Evolutionary conservation across 1,284 basidiomycete genomes (phyloP).

Genomic region (Pholiota adiposa): DNA sequence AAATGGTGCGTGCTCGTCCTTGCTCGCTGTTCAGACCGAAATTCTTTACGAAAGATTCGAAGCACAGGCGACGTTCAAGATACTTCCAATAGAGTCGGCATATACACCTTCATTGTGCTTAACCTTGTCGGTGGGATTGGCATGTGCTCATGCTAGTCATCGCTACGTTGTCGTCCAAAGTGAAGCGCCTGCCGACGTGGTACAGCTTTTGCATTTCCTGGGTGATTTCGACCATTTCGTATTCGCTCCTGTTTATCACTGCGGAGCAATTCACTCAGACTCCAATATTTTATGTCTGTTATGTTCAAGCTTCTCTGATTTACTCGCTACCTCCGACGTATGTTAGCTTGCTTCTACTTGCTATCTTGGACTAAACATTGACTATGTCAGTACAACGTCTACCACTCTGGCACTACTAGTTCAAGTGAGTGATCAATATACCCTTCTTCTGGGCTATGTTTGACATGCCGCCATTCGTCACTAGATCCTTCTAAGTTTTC

Average conservation of each 20-base stretch:
- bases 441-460: neutral
- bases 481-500: constrained; percentile 23
- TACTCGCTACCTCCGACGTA: constrained; percentile 26
- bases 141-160: constrained; percentile 28
- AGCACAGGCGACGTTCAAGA: neutral
- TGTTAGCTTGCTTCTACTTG: neutral
- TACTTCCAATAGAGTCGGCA: neutral
- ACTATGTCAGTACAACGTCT: constrained; percentile 15
- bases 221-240: constrained; percentile 34
- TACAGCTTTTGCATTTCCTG: constrained; percentile 39
- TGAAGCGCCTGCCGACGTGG: constrained; percentile 34
- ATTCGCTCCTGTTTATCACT: constrained; percentile 30
- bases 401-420: constrained; percentile 26
- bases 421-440: constrained; percentile 11
- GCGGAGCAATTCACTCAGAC: constrained; percentile 16
- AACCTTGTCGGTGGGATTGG: constrained; percentile 24
- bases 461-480: neutral
- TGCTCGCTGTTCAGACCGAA: neutral
- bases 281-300: constrained; percentile 20
- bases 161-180: constrained; percentile 26
- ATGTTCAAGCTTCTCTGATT: constrained; percentile 21
- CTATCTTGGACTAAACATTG: neutral
- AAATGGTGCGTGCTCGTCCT: constrained; percentile 1
- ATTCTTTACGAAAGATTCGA: neutral
- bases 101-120: constrained; percentile 21